phyloP scores from a whole-genome alignment of 441 rosid species.

The Flueggea neowawraea region DNA sequence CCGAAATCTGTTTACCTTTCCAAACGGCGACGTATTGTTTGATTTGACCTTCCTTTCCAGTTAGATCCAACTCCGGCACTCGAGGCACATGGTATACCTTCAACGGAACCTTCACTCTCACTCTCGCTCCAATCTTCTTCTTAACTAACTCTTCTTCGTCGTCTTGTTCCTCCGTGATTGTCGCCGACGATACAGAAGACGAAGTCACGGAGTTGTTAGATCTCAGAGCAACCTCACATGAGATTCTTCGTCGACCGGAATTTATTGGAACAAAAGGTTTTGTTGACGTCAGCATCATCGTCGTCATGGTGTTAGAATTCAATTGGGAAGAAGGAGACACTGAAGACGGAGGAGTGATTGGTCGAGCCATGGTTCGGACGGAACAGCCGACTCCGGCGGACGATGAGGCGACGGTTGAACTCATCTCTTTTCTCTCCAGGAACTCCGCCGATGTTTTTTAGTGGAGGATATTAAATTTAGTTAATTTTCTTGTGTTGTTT shows the following conservation, averaged over 20 bases:
- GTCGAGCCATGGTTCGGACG: too few species aligned
- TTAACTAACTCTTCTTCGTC: constrained; percentile 25
- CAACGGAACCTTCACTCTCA: constrained; percentile 76
- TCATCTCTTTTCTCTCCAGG: too few species aligned
- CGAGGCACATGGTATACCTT: constrained; percentile 89
- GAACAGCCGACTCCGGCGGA: too few species aligned
- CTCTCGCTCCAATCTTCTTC: constrained; percentile 58
- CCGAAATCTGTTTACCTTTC: constrained; percentile 89
- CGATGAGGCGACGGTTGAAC: too few species aligned
- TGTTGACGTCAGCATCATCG: too few species aligned
- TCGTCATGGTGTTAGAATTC: too few species aligned
- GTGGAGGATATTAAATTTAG: too few species aligned
- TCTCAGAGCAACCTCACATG: constrained; percentile 34
- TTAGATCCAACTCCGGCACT: constrained; percentile 80
- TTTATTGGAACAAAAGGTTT: too few species aligned
- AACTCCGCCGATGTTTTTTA: too few species aligned
- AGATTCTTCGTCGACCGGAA: constrained; percentile 5
- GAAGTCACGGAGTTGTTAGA: constrained; percentile 24
- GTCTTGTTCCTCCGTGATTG: constrained; percentile 21
- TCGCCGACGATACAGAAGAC: constrained; percentile 9
- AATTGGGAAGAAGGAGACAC: too few species aligned
- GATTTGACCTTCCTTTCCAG: constrained; percentile 77
- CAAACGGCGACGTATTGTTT: constrained; percentile 76
- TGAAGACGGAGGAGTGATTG: too few species aligned
- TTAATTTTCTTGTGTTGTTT: too few species aligned